These are phyloP conservation scores for Aurifilum marmelostoma DNA, from an alignment of 2,329 filamentous ascomycete genomes.

Conservation along the genomic window DNA sequence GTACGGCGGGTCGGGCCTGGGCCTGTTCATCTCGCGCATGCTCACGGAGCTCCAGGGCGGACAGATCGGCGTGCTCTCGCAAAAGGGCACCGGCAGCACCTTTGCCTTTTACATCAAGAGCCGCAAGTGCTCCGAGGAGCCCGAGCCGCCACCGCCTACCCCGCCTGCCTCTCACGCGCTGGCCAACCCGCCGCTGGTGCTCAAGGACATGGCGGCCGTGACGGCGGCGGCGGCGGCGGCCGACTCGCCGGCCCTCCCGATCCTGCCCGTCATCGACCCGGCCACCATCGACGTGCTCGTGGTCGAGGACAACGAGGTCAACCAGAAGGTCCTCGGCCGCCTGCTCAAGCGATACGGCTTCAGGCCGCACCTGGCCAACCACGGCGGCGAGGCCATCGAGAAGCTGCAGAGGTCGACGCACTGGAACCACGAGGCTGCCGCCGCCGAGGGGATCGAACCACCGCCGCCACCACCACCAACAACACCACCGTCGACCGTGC, in stretches of 20 bases:
- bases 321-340: slow-evolving; percentile 65
- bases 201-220: background rate
- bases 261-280: slow-evolving; percentile 35
- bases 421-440: slow-evolving; percentile 44
- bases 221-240: background rate
- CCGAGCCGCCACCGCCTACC: background rate
- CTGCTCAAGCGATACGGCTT: slow-evolving; percentile 65
- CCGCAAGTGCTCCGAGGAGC: slow-evolving; percentile 47
- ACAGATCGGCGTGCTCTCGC: slow-evolving; percentile 72
- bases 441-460: slow-evolving; percentile 16
- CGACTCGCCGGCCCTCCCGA: background rate
- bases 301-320: slow-evolving; percentile 70
- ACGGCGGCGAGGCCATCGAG: slow-evolving; percentile 60
- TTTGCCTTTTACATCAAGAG: slow-evolving; percentile 79
- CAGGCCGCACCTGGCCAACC: slow-evolving; percentile 65
- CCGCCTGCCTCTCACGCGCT: background rate
- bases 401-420: slow-evolving; percentile 59
- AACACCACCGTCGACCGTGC: background rate
- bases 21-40: slow-evolving; percentile 77
- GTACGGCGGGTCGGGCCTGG: slow-evolving; percentile 78
- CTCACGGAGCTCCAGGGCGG: slow-evolving; percentile 78
- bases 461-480: background rate
- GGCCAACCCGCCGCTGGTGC: background rate
- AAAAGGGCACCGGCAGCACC: slow-evolving; percentile 69
- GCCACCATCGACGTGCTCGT: slow-evolving; percentile 61